A percentile compares a stretch with the other conserved stretches of the same genome.
Conservation (phyloP, 140 eudicot genomes). For the Oenanthe javanica region DNA sequence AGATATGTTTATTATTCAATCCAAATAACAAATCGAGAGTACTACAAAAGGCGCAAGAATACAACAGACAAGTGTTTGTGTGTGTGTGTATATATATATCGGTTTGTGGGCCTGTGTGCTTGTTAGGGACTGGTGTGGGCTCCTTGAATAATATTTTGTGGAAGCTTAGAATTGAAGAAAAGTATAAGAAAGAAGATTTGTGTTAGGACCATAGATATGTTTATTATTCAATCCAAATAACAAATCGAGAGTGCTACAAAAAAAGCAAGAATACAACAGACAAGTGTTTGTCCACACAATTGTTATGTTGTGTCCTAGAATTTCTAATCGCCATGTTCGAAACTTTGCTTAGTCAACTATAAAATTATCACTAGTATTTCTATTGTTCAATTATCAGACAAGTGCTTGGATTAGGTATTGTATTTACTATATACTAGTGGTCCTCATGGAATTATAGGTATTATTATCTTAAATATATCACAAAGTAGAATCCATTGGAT, state of each 20-base stretch:
- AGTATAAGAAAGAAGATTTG: background rate
- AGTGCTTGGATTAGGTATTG: background rate
- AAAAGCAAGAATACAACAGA: background rate
- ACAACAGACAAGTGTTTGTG: background rate
- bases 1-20: background rate
- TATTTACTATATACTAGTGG: background rate
- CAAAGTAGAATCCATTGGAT: background rate
- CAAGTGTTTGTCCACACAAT: background rate
- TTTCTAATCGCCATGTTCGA: background rate
- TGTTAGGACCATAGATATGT: background rate
- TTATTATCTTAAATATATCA: background rate
- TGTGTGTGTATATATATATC: no score
- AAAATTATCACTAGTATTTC: background rate
- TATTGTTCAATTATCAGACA: background rate
- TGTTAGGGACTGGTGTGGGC: constrained; percentile 8
- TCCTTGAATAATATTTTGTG: background rate
- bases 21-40: background rate
- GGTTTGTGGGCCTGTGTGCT: background rate
- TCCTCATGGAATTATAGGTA: background rate
- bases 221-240: background rate
- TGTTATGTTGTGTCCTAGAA: background rate
- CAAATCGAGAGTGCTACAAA: background rate
- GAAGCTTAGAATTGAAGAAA: background rate
- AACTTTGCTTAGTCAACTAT: background rate
- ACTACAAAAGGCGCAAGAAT: background rate